Conservation (phyloP, 371 early-diverging fungal species). For the Mortierella sp. region DNA sequence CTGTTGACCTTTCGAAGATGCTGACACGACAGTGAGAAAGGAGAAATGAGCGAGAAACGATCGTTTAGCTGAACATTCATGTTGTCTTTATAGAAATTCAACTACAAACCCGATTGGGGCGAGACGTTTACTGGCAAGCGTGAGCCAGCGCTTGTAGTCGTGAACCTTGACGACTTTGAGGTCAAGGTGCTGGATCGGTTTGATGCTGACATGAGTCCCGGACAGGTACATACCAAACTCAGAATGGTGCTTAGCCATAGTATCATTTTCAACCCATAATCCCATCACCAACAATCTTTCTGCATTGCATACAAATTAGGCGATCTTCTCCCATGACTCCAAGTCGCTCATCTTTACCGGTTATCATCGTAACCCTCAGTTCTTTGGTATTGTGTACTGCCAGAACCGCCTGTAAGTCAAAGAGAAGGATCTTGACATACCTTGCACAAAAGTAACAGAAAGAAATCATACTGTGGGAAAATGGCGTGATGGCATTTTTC, state of each 20-base stretch:
- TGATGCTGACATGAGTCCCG: slow-evolving; percentile 49
- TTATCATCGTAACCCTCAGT: slow-evolving; percentile 62
- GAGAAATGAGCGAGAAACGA: too few relatives aligned
- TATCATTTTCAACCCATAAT: not conserved
- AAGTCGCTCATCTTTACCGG: slow-evolving; percentile 68
- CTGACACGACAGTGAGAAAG: not conserved
- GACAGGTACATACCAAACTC: slow-evolving; percentile 25
- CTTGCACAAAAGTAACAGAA: not conserved
- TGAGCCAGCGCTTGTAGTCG: slow-evolving; percentile 63
- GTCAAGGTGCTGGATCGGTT: slow-evolving; percentile 44
- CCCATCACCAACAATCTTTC: not conserved
- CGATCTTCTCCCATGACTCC: slow-evolving; percentile 46
- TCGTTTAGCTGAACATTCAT: not conserved
- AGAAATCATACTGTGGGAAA: slow-evolving; percentile 8
- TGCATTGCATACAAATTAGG: slow-evolving; percentile 30
- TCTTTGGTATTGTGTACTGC: slow-evolving; percentile 68
- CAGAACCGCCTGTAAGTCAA: slow-evolving; percentile 63
- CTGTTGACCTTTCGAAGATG: not conserved
- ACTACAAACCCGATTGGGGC: slow-evolving; percentile 68
- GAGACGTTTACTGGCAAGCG: slow-evolving; percentile 67
- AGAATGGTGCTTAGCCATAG: slow-evolving; percentile 15
- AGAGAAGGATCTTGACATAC: too few relatives aligned
- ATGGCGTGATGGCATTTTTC: slow-evolving; percentile 2
- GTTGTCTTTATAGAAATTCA: slow-evolving; percentile 33
- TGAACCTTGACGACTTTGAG: slow-evolving; percentile 56